Percentiles rank a stretch among this genome's conserved stretches.
These are phyloP conservation scores for Candida nitratophila DNA, from an alignment of 805 yeast species.

Conservation along the genomic window DNA sequence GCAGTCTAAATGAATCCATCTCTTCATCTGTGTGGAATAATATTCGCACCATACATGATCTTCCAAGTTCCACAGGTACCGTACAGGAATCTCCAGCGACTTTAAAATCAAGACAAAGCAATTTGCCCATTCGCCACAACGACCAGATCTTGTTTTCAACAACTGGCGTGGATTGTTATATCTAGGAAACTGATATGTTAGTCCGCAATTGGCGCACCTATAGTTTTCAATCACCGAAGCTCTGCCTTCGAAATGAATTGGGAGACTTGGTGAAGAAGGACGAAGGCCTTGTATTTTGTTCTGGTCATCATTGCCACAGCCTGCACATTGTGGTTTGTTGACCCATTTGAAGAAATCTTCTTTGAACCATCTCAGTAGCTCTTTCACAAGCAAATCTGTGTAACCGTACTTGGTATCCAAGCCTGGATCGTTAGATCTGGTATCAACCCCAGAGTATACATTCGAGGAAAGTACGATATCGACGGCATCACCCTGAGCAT, in stretches of 20 bases:
- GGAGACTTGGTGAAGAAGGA: conserved; percentile 32
- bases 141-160: conserved; percentile 56
- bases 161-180: conserved; percentile 62
- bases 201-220: conserved; percentile 46
- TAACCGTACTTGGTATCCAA: conserved; percentile 27
- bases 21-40: conserved; percentile 46
- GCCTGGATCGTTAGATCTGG: conserved; percentile 16
- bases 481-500: conserved; percentile 48
- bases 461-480: conserved; percentile 56
- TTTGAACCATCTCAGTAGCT: conserved; percentile 63
- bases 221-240: conserved; percentile 62
- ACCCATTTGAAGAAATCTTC: conserved; percentile 81
- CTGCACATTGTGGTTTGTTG: conserved; percentile 54
- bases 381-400: conserved; percentile 52
- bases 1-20: conserved; percentile 87
- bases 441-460: conserved; percentile 45
- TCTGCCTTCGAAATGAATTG: conserved; percentile 38
- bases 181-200: conserved; percentile 58
- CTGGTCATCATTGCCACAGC: conserved; percentile 38
- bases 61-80: conserved; percentile 84
- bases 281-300: conserved; percentile 33
- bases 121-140: conserved; percentile 97
- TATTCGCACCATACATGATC: conserved; percentile 98
- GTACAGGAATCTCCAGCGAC: conserved; percentile 54
- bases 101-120: conserved; percentile 66